These are phyloP conservation scores for Mucor circinelloides DNA, from an alignment of 371 early-diverging fungal genomes.

Conservation along the genomic window DNA sequence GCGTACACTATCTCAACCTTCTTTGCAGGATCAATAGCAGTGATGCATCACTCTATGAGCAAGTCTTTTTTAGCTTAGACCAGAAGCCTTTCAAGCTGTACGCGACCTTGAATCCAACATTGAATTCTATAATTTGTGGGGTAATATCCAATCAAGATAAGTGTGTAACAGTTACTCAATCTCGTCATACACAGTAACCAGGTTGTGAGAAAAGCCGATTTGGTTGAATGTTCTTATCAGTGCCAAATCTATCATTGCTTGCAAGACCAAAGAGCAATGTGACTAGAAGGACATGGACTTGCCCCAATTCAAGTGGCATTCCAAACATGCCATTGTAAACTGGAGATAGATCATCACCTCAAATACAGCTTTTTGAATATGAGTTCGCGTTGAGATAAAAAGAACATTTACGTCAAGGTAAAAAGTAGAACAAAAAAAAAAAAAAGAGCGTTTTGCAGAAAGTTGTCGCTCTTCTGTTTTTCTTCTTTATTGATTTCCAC, in stretches of 20 bases:
- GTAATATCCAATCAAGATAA: not conserved
- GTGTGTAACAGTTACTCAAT: not conserved
- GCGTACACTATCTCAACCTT: not conserved
- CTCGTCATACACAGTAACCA: not conserved
- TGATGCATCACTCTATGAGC: not conserved
- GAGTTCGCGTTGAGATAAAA: too few relatives aligned
- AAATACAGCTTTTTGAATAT: too few relatives aligned
- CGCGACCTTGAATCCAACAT: not conserved
- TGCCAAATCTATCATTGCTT: not conserved
- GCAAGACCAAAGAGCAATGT: not conserved
- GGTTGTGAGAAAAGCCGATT: not conserved
- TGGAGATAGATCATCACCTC: not conserved
- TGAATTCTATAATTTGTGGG: not conserved
- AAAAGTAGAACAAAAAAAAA: too few relatives aligned
- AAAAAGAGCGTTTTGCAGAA: too few relatives aligned
- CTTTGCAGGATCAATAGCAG: not conserved
- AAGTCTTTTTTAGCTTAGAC: not conserved
- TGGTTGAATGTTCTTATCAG: not conserved
- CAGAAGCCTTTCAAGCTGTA: not conserved
- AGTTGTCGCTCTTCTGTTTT: too few relatives aligned
- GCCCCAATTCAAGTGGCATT: not conserved
- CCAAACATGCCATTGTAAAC: not conserved
- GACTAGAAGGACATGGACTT: not conserved
- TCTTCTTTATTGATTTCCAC: conserved; percentile 22
- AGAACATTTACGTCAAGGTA: too few relatives aligned